Evolutionary conservation across 768 basidiomycete genomes (phyloP).

Genomic region (Pholiota conissans): DNA sequence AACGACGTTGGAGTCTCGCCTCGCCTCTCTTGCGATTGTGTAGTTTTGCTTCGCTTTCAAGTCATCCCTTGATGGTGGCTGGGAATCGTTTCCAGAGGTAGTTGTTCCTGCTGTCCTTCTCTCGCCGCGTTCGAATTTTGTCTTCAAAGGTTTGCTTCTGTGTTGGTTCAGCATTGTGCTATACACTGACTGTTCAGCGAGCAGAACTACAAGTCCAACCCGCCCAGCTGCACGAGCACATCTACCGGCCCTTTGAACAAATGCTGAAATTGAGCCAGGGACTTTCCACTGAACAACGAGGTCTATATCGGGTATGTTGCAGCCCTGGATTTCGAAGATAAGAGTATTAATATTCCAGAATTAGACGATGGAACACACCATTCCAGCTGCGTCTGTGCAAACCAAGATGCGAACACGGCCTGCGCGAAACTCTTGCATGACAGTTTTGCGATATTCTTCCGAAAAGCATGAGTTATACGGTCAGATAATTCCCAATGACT

Average conservation of each 20-base stretch:
- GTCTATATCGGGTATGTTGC: constrained; percentile 28
- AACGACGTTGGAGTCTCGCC: background rate
- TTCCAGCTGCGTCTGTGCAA: constrained; percentile 21
- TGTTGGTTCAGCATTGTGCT: background rate
- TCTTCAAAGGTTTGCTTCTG: no score
- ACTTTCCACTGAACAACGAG: constrained; percentile 34
- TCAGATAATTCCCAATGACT: constrained; percentile 18
- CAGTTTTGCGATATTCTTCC: constrained; percentile 17
- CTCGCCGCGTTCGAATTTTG: background rate
- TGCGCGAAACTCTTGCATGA: constrained; percentile 24
- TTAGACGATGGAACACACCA: background rate
- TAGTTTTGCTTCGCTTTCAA: background rate
- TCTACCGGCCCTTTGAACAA: constrained; percentile 30
- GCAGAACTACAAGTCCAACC: constrained; percentile 19
- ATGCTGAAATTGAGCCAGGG: constrained; percentile 24
- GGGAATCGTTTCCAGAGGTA: background rate
- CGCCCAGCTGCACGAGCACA: constrained; percentile 20
- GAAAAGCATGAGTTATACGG: constrained; percentile 28
- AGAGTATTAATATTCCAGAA: background rate
- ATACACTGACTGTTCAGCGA: constrained; percentile 18
- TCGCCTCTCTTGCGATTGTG: background rate
- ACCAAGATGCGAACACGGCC: constrained; percentile 29
- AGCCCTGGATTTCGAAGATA: constrained; percentile 13
- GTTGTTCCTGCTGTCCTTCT: no score
- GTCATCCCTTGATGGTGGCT: background rate